Percentiles rank a stretch among this genome's conserved stretches.
Conservation (phyloP, 2,329 filamentous ascomycete species). For the Pseudogymnoascus sp. region DNA sequence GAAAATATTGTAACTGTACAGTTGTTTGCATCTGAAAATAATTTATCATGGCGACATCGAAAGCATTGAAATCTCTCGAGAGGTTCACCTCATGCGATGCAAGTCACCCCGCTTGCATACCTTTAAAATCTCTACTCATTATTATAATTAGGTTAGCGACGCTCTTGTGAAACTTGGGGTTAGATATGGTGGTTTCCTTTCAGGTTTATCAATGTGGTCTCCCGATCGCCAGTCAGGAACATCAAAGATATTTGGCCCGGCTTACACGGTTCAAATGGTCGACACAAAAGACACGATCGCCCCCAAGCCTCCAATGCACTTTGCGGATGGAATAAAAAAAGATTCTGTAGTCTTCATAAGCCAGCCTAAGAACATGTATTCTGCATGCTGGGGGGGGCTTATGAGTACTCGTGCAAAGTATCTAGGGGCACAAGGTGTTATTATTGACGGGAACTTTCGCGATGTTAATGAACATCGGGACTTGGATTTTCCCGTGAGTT, state of each 20-base stretch:
- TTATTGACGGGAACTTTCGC: conserved; percentile 33
- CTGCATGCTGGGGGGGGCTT: conserved; percentile 32
- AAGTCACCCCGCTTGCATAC: background rate
- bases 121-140: background rate
- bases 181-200: conserved; percentile 29
- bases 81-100: background rate
- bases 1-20: no score
- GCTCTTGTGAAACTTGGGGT: conserved; percentile 29
- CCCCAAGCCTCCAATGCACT: conserved; percentile 27
- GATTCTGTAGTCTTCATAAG: conserved; percentile 31
- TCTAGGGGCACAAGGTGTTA: conserved; percentile 29
- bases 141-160: conserved; percentile 26
- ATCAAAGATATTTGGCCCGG: conserved; percentile 25
- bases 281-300: conserved; percentile 25
- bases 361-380: conserved; percentile 27
- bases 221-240: conserved; percentile 17
- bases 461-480: conserved; percentile 29
- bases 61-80: background rate
- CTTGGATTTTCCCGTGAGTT: conserved; percentile 15
- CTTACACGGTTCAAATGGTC: conserved; percentile 29
- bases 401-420: conserved; percentile 31
- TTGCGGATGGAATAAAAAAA: conserved; percentile 29
- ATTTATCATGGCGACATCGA: background rate
- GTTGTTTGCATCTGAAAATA: no score
- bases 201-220: conserved; percentile 28